Evolutionary conservation across 108 stramenopile genomes (phyloP), one percentile per base, ranked within the genome.

Genomic region (Cyclotella choctawhatcheeana): DNA sequence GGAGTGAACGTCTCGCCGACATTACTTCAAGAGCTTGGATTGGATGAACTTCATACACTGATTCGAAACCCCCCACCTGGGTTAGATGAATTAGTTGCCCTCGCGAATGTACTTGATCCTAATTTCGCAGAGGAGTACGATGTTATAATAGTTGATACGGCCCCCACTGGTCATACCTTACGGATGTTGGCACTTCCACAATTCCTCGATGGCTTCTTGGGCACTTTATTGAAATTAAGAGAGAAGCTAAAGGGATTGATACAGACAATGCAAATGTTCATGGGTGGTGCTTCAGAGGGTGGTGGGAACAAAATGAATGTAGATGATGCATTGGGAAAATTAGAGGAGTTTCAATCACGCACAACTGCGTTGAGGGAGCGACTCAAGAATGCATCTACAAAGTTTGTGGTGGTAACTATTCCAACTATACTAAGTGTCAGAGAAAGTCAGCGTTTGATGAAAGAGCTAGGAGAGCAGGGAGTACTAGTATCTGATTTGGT

Each of bases 1-100:
- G 90, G 90, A 12, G 48, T 77, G 22, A 54, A 55, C 30, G 86
- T 91, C 20, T 74, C 88, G 8, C 65, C 84, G 0, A 73, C 81
- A 34, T 21, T 92, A 29, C 67, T 95, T 51, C 83, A 89, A 67
- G 79, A 88, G 20, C 69, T 95, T 37, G 93, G 93, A 51, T 77
- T 95, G 64, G 48, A 72, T 26, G 91, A 95, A 80, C 84, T 97
- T 32, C 83, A 84, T 58, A 71, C 79, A n/a, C 47, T 96, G 20
- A 76, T 98, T 55, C 77, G 88, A 22, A 97, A 96, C 85, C 95
- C 97, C 34, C 97, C 97, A 7, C 97, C 97, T 2, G 97, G 97
- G 34, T 78, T 98, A 20, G 97, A 98, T 69, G 97, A 98, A 70
- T 72, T 97, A 7, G 96, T 98, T 31, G 96, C 95, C 2, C 62